Evolutionary conservation across 1,139 yeast species (phyloP).

Genomic region (Groenewaldozyma auringiensis): DNA sequence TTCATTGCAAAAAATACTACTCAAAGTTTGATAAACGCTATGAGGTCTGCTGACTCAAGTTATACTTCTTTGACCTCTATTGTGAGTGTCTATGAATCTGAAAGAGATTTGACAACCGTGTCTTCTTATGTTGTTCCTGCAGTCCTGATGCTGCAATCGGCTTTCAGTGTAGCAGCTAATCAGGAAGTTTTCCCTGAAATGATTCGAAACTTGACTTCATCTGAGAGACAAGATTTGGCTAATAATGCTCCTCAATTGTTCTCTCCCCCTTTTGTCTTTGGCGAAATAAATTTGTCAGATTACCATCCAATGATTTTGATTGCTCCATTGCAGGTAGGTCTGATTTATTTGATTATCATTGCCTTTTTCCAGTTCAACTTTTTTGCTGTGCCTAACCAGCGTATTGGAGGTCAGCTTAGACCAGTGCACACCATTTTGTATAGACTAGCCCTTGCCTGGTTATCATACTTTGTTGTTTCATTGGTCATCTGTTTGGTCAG

Average conservation of each 20-base stretch:
- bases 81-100: slow-evolving; percentile 42
- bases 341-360: slow-evolving; percentile 63
- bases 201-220: slow-evolving; percentile 11
- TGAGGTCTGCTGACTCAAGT: slow-evolving; percentile 10
- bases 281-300: slow-evolving; percentile 9
- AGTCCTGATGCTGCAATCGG: slow-evolving; percentile 28
- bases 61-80: slow-evolving; percentile 26
- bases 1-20: slow-evolving; percentile 21
- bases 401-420: slow-evolving; percentile 40
- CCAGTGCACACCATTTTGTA: slow-evolving; percentile 42
- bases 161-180: slow-evolving; percentile 11
- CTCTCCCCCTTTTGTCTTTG: slow-evolving; percentile 12
- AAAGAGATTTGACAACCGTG: slow-evolving; percentile 45
- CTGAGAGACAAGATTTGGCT: slow-evolving; percentile 7
- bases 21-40: slow-evolving; percentile 12
- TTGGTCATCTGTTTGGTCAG: slow-evolving; percentile 51
- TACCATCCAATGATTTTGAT: slow-evolving; percentile 11
- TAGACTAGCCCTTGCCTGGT: slow-evolving; percentile 38
- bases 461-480: slow-evolving; percentile 41
- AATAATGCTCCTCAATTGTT: slow-evolving; percentile 10
- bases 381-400: slow-evolving; percentile 47
- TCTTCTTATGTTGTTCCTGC: slow-evolving; percentile 37
- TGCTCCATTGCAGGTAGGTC: slow-evolving; percentile 40
- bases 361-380: slow-evolving; percentile 56
- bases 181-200: slow-evolving; percentile 11